phyloP scores from a whole-genome alignment of 495 filamentous ascomycete genomes.

The Penicillium parvum region DNA sequence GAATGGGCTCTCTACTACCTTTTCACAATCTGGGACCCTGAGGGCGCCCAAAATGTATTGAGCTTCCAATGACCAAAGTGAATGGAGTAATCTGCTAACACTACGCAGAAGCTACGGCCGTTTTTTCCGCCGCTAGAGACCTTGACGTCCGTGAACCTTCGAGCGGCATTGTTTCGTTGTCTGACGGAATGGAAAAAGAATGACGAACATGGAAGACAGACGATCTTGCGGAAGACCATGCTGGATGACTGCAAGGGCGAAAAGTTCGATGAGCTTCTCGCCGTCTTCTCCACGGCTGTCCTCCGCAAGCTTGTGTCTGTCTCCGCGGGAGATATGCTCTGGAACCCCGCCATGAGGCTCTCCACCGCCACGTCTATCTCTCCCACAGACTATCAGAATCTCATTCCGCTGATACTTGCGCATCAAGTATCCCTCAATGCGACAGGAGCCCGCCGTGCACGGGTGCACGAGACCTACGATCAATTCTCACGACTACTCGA shows the following conservation, averaged over 20 bases:
- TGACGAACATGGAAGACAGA: constrained; percentile 72
- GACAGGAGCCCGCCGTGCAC: constrained; percentile 35
- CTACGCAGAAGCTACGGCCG: constrained; percentile 69
- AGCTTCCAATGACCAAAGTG: neutral
- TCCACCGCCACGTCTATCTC: constrained; percentile 58
- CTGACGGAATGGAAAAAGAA: constrained; percentile 81
- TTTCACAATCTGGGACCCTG: constrained; percentile 74
- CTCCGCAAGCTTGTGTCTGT: constrained; percentile 62
- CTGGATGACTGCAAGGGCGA: constrained; percentile 88
- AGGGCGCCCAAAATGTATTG: constrained; percentile 65
- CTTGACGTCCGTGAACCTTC: constrained; percentile 82
- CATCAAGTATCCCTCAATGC: constrained; percentile 61
- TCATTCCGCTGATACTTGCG: constrained; percentile 66
- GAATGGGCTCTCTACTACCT: constrained; percentile 85
- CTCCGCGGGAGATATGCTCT: constrained; percentile 26
- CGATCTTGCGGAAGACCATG: constrained; percentile 80
- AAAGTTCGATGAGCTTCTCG: constrained; percentile 72
- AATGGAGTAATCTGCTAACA: neutral
- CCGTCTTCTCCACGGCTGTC: constrained; percentile 73
- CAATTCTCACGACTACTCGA: constrained; percentile 59
- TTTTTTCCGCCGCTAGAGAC: constrained; percentile 87
- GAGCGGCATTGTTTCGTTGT: constrained; percentile 73
- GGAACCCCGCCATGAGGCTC: constrained; percentile 52
- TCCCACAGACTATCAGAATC: constrained; percentile 52
- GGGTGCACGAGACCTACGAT: constrained; percentile 47